Evolutionary conservation across 2,329 filamentous ascomycete species (phyloP).

Genomic region (Aotearoamyces nothofagi): DNA sequence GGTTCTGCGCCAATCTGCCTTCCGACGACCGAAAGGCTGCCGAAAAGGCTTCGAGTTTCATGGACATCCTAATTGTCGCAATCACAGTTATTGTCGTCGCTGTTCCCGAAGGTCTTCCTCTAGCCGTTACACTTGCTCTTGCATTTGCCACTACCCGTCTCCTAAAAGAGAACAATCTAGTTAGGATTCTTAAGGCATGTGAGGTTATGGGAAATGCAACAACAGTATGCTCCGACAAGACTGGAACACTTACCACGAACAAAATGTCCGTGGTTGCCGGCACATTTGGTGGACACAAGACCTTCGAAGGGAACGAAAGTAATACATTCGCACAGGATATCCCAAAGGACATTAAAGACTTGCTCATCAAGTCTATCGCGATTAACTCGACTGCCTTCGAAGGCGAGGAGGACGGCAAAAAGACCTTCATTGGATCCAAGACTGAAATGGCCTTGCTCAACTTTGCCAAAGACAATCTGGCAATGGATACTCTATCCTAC

Average conservation of each 20-base stretch:
- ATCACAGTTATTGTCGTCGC: constrained; percentile 56
- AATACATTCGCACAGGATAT: constrained; percentile 5
- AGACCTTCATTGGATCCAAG: constrained; percentile 57
- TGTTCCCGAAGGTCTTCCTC: constrained; percentile 48
- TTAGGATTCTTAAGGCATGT: constrained; percentile 51
- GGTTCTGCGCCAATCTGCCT: constrained; percentile 51
- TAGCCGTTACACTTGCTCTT: constrained; percentile 53
- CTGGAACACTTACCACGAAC: constrained; percentile 59
- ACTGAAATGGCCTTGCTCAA: constrained; percentile 62
- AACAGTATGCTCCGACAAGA: constrained; percentile 70
- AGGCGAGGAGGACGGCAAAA: constrained; percentile 40
- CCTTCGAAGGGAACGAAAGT: constrained; percentile 15
- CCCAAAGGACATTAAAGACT: constrained; percentile 11
- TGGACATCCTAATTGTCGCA: constrained; percentile 47
- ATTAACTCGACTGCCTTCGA: constrained; percentile 60
- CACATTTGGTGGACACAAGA: constrained; percentile 32
- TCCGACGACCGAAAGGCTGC: constrained; percentile 29
- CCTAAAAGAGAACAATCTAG: constrained; percentile 55
- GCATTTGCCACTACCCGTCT: constrained; percentile 54
- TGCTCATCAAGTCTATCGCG: constrained; percentile 48
- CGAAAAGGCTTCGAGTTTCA: constrained; percentile 44
- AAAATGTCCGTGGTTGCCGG: constrained; percentile 66
- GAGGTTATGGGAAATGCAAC: constrained; percentile 60
- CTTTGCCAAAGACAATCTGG: constrained; percentile 51
- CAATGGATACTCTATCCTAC: constrained; percentile 42